Percentiles rank a stretch among this genome's conserved stretches.
These are phyloP conservation scores for Aphanomyces stellatus DNA, from an alignment of 352 stramenopile genomes.

Conservation along the genomic window DNA sequence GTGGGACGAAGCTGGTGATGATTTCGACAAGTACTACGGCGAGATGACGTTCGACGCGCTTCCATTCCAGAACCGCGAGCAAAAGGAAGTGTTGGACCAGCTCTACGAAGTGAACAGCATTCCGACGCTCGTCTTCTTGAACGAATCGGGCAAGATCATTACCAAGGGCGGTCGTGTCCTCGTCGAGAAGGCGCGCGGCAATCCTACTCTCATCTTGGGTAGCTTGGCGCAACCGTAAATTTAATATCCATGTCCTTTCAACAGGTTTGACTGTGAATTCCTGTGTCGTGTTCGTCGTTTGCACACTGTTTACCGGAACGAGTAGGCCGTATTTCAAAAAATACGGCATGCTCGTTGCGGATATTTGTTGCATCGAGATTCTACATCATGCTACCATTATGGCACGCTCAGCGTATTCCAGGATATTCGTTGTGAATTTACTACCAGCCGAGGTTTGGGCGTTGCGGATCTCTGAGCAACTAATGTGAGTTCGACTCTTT, in stretches of 20 bases:
- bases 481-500: no score
- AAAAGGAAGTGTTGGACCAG: constrained; percentile 69
- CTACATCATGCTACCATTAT: no score
- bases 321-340: no score
- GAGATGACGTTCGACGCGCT: constrained; percentile 92
- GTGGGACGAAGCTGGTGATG: constrained; percentile 59
- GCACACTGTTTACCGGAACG: no score
- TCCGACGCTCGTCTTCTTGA: constrained; percentile 87
- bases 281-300: no score
- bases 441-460: no score
- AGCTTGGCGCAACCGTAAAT: neutral
- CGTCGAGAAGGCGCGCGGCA: constrained; percentile 50
- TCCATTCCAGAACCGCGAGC: constrained; percentile 80
- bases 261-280: no score
- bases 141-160: constrained; percentile 66
- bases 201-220: constrained; percentile 4
- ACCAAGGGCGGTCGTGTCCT: constrained; percentile 68
- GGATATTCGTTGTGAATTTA: no score
- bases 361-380: no score
- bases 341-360: no score
- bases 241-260: neutral
- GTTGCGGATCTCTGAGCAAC: no score
- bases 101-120: constrained; percentile 81
- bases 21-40: constrained; percentile 88
- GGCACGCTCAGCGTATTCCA: no score